These are phyloP conservation scores for Aspergillus saccharolyticus DNA, from an alignment of 495 filamentous ascomycete species.

Conservation along the genomic window DNA sequence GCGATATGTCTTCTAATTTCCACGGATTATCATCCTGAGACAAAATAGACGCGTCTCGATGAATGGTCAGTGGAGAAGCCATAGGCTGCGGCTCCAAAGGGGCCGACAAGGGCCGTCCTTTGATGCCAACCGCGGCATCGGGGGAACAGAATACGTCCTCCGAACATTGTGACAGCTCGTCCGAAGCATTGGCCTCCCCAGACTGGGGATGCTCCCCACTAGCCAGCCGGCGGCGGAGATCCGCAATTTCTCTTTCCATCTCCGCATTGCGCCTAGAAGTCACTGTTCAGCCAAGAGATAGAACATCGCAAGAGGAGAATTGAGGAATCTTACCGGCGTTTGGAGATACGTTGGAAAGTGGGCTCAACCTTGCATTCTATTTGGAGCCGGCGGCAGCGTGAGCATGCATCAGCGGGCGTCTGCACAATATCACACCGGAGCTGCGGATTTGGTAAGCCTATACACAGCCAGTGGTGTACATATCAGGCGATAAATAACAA, in stretches of 20 bases:
- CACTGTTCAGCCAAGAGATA: constrained; percentile 7
- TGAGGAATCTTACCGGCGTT: constrained; percentile 33
- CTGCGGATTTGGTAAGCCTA: constrained; percentile 18
- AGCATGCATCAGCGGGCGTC: constrained; percentile 41
- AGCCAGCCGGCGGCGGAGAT: constrained; percentile 42
- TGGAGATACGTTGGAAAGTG: constrained; percentile 45
- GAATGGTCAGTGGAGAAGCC: constrained; percentile 35
- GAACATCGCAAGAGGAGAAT: not conserved
- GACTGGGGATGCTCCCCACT: constrained; percentile 26
- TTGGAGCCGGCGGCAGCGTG: constrained; percentile 41
- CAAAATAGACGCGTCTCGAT: constrained; percentile 37
- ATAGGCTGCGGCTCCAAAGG: constrained; percentile 35
- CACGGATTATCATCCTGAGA: constrained; percentile 37
- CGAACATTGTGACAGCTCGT: constrained; percentile 37
- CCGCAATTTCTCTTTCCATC: constrained; percentile 47
- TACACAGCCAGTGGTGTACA: constrained; percentile 8
- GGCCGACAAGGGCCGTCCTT: constrained; percentile 33
- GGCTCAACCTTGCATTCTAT: constrained; percentile 48
- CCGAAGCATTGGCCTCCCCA: constrained; percentile 27
- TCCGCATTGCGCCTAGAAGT: constrained; percentile 42
- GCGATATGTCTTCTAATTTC: constrained; percentile 40
- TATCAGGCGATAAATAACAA: not conserved
- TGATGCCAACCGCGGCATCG: constrained; percentile 26
- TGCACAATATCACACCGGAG: constrained; percentile 47
- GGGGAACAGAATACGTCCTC: constrained; percentile 35